Percentiles rank a stretch among this genome's conserved stretches.
Evolutionary conservation across 2,329 filamentous ascomycete genomes (phyloP).

Genomic region (Ophiognomonia clavigignenti-juglandacearum): DNA sequence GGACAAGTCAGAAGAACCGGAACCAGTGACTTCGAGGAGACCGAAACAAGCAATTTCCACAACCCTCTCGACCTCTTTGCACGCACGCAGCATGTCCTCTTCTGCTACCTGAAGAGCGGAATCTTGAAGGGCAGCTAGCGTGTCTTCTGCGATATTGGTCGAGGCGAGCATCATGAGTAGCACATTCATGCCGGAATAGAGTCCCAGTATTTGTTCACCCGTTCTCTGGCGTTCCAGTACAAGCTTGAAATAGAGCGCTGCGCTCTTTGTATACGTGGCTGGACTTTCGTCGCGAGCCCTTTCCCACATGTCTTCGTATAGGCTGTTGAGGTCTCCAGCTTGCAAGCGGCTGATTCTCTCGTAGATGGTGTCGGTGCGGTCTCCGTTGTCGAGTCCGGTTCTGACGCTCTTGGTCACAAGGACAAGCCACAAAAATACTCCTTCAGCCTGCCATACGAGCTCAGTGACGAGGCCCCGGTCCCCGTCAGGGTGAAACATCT

Average conservation of each 20-base stretch:
- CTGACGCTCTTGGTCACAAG: constrained; percentile 3
- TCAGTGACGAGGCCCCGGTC: not conserved
- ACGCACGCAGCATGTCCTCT: not conserved
- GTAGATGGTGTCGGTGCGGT: not conserved
- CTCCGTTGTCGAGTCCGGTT: not conserved
- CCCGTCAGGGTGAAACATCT: not conserved
- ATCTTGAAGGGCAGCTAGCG: not conserved
- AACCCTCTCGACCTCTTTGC: not conserved
- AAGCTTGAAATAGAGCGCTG: not conserved
- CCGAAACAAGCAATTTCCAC: not conserved
- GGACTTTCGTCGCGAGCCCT: not conserved
- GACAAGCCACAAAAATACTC: constrained; percentile 3
- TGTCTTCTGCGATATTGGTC: not conserved
- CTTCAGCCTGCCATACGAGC: not conserved
- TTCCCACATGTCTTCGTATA: constrained; percentile 4
- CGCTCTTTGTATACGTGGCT: not conserved
- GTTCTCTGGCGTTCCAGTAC: not conserved
- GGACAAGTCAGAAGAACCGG: too few species aligned
- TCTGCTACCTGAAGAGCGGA: not conserved
- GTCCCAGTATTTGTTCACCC: not conserved
- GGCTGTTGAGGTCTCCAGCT: not conserved
- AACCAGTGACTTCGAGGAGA: not conserved
- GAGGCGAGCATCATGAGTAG: not conserved
- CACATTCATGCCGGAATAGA: not conserved
- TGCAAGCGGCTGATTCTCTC: not conserved